Conservation (phyloP, 768 basidiomycete genomes). For the Hygrophoropsis aurantiaca region DNA sequence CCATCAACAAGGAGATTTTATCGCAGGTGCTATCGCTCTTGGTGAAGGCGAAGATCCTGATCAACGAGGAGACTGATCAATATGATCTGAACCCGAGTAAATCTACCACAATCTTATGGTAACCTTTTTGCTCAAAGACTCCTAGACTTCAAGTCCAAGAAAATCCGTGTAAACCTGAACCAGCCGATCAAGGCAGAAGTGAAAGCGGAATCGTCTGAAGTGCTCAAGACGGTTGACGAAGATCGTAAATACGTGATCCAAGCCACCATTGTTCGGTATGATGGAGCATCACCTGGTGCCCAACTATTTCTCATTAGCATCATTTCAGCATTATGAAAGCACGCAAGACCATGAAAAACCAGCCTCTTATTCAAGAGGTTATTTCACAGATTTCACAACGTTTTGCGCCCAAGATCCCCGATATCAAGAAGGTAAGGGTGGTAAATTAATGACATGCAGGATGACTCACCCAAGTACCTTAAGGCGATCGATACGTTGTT, state of each 20-base stretch:
- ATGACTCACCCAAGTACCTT: constrained; percentile 9
- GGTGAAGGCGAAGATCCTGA: constrained; percentile 85
- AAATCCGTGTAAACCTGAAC: constrained; percentile 90
- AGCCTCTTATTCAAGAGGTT: constrained; percentile 85
- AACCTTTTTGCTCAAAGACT: neutral
- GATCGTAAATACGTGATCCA: constrained; percentile 97
- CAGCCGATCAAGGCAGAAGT: constrained; percentile 92
- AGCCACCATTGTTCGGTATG: constrained; percentile 82
- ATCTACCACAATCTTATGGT: constrained; percentile 6
- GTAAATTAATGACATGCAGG: neutral
- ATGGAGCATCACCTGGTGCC: neutral
- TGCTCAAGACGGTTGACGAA: constrained; percentile 93
- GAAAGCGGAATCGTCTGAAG: constrained; percentile 86
- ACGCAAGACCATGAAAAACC: constrained; percentile 93
- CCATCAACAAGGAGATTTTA: constrained; percentile 77
- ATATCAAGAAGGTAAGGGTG: constrained; percentile 84
- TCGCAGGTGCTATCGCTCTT: constrained; percentile 62
- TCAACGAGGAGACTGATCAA: constrained; percentile 85
- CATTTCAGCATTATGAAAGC: constrained; percentile 85
- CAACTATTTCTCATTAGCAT: neutral
- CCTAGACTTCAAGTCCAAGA: constrained; percentile 87
- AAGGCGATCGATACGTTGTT: constrained; percentile 89
- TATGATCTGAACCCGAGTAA: constrained; percentile 88
- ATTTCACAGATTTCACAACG: constrained; percentile 85
- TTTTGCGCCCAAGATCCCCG: constrained; percentile 90